These are phyloP conservation scores for Yarrowia yakushimensis DNA, from an alignment of 805 yeast species.

Conservation along the genomic window DNA sequence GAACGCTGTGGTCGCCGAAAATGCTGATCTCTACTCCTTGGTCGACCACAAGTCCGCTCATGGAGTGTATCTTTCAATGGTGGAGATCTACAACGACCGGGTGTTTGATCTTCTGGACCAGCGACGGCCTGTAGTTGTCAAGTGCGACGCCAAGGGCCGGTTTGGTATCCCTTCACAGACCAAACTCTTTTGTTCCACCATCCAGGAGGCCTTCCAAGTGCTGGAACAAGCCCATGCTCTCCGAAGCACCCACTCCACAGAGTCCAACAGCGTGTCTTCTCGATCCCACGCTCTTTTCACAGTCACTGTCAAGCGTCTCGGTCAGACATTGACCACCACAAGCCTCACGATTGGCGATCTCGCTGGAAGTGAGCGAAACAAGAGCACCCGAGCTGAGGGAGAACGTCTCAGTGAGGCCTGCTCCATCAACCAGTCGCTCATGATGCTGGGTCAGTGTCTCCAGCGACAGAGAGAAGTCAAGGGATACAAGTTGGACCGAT, in stretches of 20 bases:
- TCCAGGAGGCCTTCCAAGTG: slow-evolving; percentile 41
- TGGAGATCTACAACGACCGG: slow-evolving; percentile 51
- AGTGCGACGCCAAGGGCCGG: slow-evolving; percentile 38
- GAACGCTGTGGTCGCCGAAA: neutral
- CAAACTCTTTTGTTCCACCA: slow-evolving; percentile 41
- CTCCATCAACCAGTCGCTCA: slow-evolving; percentile 48
- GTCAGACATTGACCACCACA: slow-evolving; percentile 33
- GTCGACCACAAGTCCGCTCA: slow-evolving; percentile 28
- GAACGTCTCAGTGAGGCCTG: slow-evolving; percentile 47
- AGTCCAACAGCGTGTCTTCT: slow-evolving; percentile 45
- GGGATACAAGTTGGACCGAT: slow-evolving; percentile 38
- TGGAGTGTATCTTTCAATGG: slow-evolving; percentile 50
- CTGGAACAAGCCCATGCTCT: slow-evolving; percentile 43
- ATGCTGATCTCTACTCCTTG: neutral
- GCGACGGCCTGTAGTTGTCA: slow-evolving; percentile 30
- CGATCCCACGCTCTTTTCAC: slow-evolving; percentile 53
- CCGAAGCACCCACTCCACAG: slow-evolving; percentile 46
- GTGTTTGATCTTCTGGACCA: slow-evolving; percentile 41
- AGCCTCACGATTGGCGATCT: slow-evolving; percentile 50
- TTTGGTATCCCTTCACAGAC: slow-evolving; percentile 34
- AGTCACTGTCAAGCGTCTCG: slow-evolving; percentile 38
- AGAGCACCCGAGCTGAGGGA: slow-evolving; percentile 46
- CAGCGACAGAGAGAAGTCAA: slow-evolving; percentile 38
- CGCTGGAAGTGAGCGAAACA: slow-evolving; percentile 53
- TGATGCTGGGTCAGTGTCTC: slow-evolving; percentile 50